These are phyloP conservation scores for Rhizopogon sp. DNA, from an alignment of 768 basidiomycete genomes.

Conservation along the genomic window DNA sequence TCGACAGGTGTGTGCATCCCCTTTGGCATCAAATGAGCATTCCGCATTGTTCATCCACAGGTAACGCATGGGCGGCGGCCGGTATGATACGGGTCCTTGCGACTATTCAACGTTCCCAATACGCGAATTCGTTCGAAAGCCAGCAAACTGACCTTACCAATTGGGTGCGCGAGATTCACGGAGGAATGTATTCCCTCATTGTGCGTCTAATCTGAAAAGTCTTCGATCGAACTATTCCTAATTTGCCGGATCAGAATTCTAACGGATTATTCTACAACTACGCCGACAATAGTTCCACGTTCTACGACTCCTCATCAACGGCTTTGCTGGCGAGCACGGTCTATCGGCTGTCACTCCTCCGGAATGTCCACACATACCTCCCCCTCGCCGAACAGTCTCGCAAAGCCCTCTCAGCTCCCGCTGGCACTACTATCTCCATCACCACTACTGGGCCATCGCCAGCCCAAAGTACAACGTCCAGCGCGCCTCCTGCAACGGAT, in stretches of 20 bases:
- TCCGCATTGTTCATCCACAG: slow-evolving; percentile 27
- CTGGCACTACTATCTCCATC: slow-evolving; percentile 13
- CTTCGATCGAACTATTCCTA: not conserved
- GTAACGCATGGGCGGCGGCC: slow-evolving; percentile 86
- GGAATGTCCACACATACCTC: slow-evolving; percentile 44
- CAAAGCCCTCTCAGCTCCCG: slow-evolving; percentile 25
- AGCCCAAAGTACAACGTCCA: not conserved
- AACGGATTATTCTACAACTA: slow-evolving; percentile 61
- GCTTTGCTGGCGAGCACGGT: slow-evolving; percentile 74
- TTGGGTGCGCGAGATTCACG: slow-evolving; percentile 73
- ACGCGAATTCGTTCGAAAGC: slow-evolving; percentile 37
- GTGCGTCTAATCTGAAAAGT: slow-evolving; percentile 32
- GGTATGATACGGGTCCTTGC: slow-evolving; percentile 82
- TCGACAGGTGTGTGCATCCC: slow-evolving; percentile 52
- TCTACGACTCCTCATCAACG: slow-evolving; percentile 69
- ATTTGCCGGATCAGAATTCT: not conserved
- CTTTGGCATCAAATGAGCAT: not conserved
- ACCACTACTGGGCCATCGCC: slow-evolving; percentile 1
- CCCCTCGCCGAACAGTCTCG: slow-evolving; percentile 56
- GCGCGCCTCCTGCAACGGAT: slow-evolving; percentile 8
- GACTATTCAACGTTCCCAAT: slow-evolving; percentile 64
- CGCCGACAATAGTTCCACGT: slow-evolving; percentile 50
- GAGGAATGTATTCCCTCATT: slow-evolving; percentile 58
- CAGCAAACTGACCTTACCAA: slow-evolving; percentile 53
- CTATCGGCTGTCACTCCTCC: slow-evolving; percentile 62